Percentiles rank a stretch among this genome's conserved stretches.
phyloP scores from a whole-genome alignment of 345 rosid species.

The Citrus maxima region DNA sequence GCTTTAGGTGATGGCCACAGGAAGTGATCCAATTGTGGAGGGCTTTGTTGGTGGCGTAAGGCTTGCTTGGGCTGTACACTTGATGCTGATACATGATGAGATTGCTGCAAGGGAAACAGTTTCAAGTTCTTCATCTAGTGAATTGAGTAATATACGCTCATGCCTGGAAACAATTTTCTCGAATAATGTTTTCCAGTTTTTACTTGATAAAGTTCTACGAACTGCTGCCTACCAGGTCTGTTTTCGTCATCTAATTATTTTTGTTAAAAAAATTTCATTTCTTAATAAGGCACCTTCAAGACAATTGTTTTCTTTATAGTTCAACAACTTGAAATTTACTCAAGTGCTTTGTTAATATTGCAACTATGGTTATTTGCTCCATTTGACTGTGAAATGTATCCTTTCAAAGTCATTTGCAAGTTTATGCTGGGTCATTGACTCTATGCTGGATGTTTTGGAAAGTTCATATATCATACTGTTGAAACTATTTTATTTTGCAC shows the following conservation, averaged over 20 bases:
- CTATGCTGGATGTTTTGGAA: not conserved
- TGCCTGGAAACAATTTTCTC: conserved; percentile 77
- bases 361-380: not conserved
- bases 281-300: not conserved
- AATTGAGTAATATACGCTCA: conserved; percentile 56
- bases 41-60: conserved; percentile 75
- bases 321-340: not conserved
- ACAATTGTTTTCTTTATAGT: not conserved
- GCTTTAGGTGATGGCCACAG: conserved; percentile 67
- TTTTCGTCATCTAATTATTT: not conserved
- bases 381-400: not conserved
- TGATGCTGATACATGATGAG: conserved; percentile 73
- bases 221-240: conserved; percentile 87
- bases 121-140: conserved; percentile 52
- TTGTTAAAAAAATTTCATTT: not conserved
- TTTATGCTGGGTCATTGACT: not conserved
- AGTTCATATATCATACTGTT: not conserved
- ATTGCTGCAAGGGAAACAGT: conserved; percentile 50
- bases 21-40: conserved; percentile 56
- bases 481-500: not conserved
- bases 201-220: conserved; percentile 73
- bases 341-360: not conserved
- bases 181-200: conserved; percentile 76
- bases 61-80: conserved; percentile 91
- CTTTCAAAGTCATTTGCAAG: not conserved